These are phyloP conservation scores for Aspergillus saccharolyticus DNA, from an alignment of 495 filamentous ascomycete genomes.

Conservation along the genomic window DNA sequence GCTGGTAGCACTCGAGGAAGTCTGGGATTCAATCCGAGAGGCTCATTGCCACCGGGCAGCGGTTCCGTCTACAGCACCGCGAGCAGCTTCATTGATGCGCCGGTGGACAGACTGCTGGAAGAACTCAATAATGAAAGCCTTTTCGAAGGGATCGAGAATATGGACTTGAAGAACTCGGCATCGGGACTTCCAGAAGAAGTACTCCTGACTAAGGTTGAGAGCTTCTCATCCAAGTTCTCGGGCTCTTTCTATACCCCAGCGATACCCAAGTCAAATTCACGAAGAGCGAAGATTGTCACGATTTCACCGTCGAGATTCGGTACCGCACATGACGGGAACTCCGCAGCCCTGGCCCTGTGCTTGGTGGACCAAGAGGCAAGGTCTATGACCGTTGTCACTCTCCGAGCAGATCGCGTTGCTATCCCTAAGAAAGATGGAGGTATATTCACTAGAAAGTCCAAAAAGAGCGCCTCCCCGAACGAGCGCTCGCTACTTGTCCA, in stretches of 20 bases:
- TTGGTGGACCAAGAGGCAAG: slow-evolving; percentile 64
- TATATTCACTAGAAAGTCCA: slow-evolving; percentile 27
- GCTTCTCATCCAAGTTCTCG: slow-evolving; percentile 57
- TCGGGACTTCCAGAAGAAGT: slow-evolving; percentile 71
- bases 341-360: slow-evolving; percentile 55
- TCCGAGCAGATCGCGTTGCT: slow-evolving; percentile 41
- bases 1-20: slow-evolving; percentile 59
- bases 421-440: slow-evolving; percentile 26
- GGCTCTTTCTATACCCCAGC: slow-evolving; percentile 51
- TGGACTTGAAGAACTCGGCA: slow-evolving; percentile 65
- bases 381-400: slow-evolving; percentile 60
- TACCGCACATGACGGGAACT: slow-evolving; percentile 23
- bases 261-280: slow-evolving; percentile 39
- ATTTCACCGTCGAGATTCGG: slow-evolving; percentile 51
- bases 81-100: slow-evolving; percentile 57
- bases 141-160: slow-evolving; percentile 62
- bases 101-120: slow-evolving; percentile 68
- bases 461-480: slow-evolving; percentile 16
- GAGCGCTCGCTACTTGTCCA: slow-evolving; percentile 37
- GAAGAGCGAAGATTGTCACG: slow-evolving; percentile 57
- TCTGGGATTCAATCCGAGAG: slow-evolving; percentile 46
- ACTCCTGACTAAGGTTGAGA: slow-evolving; percentile 66
- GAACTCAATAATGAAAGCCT: slow-evolving; percentile 60
- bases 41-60: slow-evolving; percentile 36
- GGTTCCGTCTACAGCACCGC: slow-evolving; percentile 40